Evolutionary conservation across 2,329 filamentous ascomycete species (phyloP), one percentile per base, ranked within the genome.

Genomic region (Knoxdaviesia capensis): DNA sequence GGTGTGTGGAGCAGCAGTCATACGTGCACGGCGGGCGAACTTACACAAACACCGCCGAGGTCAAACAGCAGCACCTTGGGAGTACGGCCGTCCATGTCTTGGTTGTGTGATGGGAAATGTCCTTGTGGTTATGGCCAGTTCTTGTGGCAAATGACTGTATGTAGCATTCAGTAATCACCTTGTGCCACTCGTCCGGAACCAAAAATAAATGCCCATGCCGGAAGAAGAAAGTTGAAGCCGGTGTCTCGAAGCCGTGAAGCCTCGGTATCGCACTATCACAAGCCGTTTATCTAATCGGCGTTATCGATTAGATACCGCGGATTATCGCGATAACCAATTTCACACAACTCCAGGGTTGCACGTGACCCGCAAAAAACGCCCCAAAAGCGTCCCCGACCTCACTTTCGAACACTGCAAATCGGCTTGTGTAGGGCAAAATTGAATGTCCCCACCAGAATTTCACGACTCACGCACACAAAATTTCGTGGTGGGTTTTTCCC

Each of bases 31-130:
- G 11, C 37, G 41, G 34, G 11, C 37, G 41, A 46, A 76, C 84
- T 68, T 79, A 94, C 88, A 68, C 85, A 92, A 51, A 98, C 90
- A 47, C 90, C 90, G 35, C 90, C 90, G 50, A 98, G 90, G 60
- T 98, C 90, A 58, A 96, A 96, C 28, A 98, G 66, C 32, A 92
- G 63, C 43, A 83, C 82, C 51, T 81, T 80, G 31, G 82, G 81
- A 44, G 20, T 20, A 20, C 20, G 20, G 20, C 20, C 3, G 20
- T 20, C 20, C 20, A 20, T 20, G 20, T 20, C 20, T 20, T 20
- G 20, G 20, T 20, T 20, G 20, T 20, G 20, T 20, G 20, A 20
- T 20, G 2, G 20, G 20, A 20, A 2, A 3, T 20, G 20, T 20
- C 20, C 20, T 3, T 20, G 3, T 20, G 20, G 20, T 20, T 20